A percentile compares a stretch with the other conserved stretches of the same genome.
Conservation (phyloP, 116 monocot species). For the Trichopus zeylanicus region DNA sequence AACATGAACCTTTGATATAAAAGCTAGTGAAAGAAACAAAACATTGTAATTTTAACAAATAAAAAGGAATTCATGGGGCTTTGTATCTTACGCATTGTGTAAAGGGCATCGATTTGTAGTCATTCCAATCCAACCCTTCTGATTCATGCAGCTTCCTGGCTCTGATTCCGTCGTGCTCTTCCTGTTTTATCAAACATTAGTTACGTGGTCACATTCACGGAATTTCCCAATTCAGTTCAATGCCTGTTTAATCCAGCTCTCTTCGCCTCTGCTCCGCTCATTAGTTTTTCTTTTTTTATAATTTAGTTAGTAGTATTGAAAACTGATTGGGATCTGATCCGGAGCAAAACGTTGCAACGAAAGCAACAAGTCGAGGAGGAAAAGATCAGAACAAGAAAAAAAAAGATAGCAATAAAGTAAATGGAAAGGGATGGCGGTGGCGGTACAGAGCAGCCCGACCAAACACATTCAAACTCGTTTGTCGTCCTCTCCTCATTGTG, state of each 20-base stretch:
- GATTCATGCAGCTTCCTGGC: constrained; percentile 28
- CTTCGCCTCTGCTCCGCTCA: background rate
- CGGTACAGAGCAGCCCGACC: background rate
- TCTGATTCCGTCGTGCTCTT: constrained; percentile 65
- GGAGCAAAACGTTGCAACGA: too few relatives aligned
- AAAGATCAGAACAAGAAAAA: background rate
- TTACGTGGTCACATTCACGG: background rate
- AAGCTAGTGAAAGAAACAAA: too few relatives aligned
- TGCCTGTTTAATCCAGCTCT: background rate
- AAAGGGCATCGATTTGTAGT: constrained; percentile 92
- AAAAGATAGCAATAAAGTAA: background rate
- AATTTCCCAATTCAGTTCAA: background rate
- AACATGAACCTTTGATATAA: too few relatives aligned
- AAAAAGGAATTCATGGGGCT: too few relatives aligned
- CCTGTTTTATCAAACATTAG: constrained; percentile 34
- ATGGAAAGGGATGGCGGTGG: background rate
- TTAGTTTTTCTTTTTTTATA: too few relatives aligned
- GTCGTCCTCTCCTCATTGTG: too few relatives aligned
- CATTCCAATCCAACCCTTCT: constrained; percentile 59
- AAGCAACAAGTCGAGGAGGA: too few relatives aligned
- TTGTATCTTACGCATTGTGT: constrained; percentile 65
- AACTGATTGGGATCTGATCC: too few relatives aligned
- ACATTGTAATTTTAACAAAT: too few relatives aligned
- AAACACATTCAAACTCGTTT: too few relatives aligned
- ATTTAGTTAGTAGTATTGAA: too few relatives aligned